Evolutionary conservation across 1,284 basidiomycete species (phyloP).

Genomic region (Ganoderma leucocontextum): DNA sequence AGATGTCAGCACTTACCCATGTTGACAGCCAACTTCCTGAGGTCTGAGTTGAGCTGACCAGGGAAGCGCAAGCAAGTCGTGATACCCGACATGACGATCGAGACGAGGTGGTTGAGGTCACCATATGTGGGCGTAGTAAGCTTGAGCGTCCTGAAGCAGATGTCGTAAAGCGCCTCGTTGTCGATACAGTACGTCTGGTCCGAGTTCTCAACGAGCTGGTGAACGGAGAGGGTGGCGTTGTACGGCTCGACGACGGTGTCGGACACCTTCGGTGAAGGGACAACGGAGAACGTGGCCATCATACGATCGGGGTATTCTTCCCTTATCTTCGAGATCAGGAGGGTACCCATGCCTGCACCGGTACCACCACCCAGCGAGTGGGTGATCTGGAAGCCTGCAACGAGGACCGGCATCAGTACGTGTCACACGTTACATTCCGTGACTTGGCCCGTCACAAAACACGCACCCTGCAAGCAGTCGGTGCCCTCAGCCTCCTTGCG

Average conservation of each 20-base stretch:
- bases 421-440: slow-evolving; percentile 26
- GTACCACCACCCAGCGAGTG: slow-evolving; percentile 98
- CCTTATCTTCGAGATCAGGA: slow-evolving; percentile 90
- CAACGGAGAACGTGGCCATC: slow-evolving; percentile 97
- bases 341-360: slow-evolving; percentile 92
- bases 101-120: slow-evolving; percentile 97
- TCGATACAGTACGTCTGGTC: slow-evolving; percentile 98
- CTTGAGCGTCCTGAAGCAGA: slow-evolving; percentile 97
- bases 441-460: slow-evolving; percentile 27
- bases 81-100: slow-evolving; percentile 97
- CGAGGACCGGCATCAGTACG: slow-evolving; percentile 20
- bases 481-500: slow-evolving; percentile 92
- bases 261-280: slow-evolving; percentile 95
- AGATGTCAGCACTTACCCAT: slow-evolving; percentile 72
- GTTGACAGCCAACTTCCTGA: slow-evolving; percentile 97
- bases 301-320: slow-evolving; percentile 97
- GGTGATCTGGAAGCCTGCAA: slow-evolving; percentile 90
- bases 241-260: slow-evolving; percentile 99
- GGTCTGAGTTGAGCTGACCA: slow-evolving; percentile 97
- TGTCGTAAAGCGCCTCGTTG: slow-evolving; percentile 98
- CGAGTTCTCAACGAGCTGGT: slow-evolving; percentile 96
- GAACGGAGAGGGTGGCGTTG: slow-evolving; percentile 94
- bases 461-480: slow-evolving; percentile 89
- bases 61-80: slow-evolving; percentile 98
- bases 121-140: slow-evolving; percentile 94